Percentiles rank a stretch among this genome's conserved stretches.
Evolutionary conservation across 208 protist species (phyloP).

Genomic region (Acanthamoeba quina): DNA sequence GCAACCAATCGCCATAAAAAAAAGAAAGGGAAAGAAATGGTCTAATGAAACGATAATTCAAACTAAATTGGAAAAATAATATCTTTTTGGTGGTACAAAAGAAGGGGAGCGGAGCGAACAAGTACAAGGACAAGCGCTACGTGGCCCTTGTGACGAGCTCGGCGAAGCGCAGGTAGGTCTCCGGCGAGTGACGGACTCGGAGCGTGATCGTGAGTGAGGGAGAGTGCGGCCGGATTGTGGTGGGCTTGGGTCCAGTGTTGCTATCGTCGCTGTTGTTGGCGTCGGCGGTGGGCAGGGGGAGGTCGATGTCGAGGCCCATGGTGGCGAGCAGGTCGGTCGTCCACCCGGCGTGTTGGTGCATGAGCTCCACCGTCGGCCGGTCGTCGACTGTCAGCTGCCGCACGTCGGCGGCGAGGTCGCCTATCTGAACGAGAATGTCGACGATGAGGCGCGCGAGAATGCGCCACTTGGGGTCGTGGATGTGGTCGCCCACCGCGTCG

Average conservation of each 20-base stretch:
- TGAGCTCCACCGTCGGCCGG: conserved; percentile 58
- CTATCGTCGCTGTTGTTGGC: not conserved
- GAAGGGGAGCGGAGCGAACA: too few relatives aligned
- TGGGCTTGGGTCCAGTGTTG: not conserved
- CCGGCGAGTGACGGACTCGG: not conserved
- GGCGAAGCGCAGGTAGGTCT: conserved; percentile 47
- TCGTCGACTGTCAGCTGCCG: not conserved
- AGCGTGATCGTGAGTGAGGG: not conserved
- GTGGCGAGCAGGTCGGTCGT: conserved; percentile 4
- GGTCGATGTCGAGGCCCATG: conserved; percentile 29
- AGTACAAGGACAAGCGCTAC: not conserved
- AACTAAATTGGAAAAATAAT: too few relatives aligned
- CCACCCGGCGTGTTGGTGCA: conserved; percentile 36
- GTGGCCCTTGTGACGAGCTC: not conserved
- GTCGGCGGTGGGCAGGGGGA: not conserved
- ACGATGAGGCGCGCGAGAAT: conserved; percentile 36
- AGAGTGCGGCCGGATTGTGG: not conserved
- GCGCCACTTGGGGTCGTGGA: conserved; percentile 20
- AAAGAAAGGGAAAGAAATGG: too few relatives aligned
- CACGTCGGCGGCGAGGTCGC: not conserved
- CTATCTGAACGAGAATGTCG: conserved; percentile 16
- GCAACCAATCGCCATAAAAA: not conserved
- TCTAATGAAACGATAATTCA: too few relatives aligned
- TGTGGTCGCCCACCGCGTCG: not conserved
- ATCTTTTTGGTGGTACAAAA: too few relatives aligned